A percentile compares a stretch with the other conserved stretches of the same genome.
Evolutionary conservation across 2,329 filamentous ascomycete species (phyloP).

Genomic region (Graphilbum fragrans): DNA sequence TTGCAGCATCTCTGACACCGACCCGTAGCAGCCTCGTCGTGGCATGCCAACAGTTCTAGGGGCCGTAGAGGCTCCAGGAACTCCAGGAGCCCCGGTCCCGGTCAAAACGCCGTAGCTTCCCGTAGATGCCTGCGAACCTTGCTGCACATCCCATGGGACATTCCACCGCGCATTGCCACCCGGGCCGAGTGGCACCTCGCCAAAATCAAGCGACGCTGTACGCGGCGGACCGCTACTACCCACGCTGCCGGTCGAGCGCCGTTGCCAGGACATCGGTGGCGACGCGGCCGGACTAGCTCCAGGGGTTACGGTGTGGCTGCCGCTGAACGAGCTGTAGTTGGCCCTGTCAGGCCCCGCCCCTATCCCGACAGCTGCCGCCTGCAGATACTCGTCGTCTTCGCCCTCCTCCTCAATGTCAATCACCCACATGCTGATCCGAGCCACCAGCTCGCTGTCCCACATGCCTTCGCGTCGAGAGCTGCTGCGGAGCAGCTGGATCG

Average conservation of each 20-base stretch:
- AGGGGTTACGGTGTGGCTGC: constrained; percentile 12
- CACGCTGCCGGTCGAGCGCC: constrained; percentile 9
- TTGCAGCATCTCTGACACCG: too few species aligned
- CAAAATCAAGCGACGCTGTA: constrained; percentile 20
- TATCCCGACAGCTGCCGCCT: neutral
- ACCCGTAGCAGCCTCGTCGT: neutral
- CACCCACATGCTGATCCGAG: constrained; percentile 43
- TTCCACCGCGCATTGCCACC: constrained; percentile 33
- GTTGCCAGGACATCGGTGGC: constrained; percentile 10
- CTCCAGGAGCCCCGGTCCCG: neutral
- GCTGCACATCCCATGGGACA: neutral
- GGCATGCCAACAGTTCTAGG: neutral
- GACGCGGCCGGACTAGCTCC: constrained; percentile 13
- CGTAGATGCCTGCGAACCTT: constrained; percentile 11
- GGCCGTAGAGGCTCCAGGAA: neutral
- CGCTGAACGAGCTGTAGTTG: neutral
- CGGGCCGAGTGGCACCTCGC: constrained; percentile 24
- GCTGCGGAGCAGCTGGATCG: constrained; percentile 47
- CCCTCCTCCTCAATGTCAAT: constrained; percentile 41
- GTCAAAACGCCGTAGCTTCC: too few species aligned
- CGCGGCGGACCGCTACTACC: constrained; percentile 10
- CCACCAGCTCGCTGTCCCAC: constrained; percentile 53
- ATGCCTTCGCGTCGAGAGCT: constrained; percentile 54
- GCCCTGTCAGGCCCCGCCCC: neutral
- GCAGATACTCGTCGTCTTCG: constrained; percentile 14